A percentile compares a stretch with the other conserved stretches of the same genome.
These are phyloP conservation scores for Cornus florida DNA, from an alignment of 148 eudicot genomes.

Conservation along the genomic window DNA sequence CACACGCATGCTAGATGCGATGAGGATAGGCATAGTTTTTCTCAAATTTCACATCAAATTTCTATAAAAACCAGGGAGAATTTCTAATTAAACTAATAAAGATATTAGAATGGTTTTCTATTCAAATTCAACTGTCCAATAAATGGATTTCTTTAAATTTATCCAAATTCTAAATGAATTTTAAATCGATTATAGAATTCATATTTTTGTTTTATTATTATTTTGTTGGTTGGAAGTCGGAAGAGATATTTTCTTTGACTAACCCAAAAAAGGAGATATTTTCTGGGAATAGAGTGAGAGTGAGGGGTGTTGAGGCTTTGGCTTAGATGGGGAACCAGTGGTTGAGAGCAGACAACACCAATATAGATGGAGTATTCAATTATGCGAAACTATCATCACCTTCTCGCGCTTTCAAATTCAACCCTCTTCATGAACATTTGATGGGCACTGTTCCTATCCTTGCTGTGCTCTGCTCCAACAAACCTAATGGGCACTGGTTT, in stretches of 20 bases:
- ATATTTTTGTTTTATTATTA: too few relatives aligned
- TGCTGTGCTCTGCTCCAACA: background rate
- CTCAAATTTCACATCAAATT: too few relatives aligned
- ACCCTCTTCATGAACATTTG: constrained; percentile 12
- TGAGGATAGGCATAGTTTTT: too few relatives aligned
- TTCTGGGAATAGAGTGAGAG: background rate
- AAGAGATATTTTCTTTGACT: too few relatives aligned
- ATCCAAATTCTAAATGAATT: too few relatives aligned
- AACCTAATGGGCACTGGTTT: constrained; percentile 46
- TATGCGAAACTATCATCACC: background rate
- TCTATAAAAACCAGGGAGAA: too few relatives aligned
- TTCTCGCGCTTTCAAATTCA: background rate
- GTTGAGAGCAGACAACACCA: constrained; percentile 33
- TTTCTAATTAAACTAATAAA: too few relatives aligned
- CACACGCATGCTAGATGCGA: too few relatives aligned
- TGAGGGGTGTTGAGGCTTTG: constrained; percentile 1
- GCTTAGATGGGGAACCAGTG: constrained; percentile 60
- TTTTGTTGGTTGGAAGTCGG: too few relatives aligned
- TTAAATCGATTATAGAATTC: background rate
- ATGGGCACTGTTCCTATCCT: constrained; percentile 18
- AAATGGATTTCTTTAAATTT: too few relatives aligned
- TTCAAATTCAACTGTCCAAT: too few relatives aligned
- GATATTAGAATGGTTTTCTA: too few relatives aligned
- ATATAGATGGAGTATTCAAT: constrained; percentile 10
- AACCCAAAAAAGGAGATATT: background rate